Evolutionary conservation across 495 filamentous ascomycete species (phyloP).

Genomic region (Symbiotaphrina buchneri): DNA sequence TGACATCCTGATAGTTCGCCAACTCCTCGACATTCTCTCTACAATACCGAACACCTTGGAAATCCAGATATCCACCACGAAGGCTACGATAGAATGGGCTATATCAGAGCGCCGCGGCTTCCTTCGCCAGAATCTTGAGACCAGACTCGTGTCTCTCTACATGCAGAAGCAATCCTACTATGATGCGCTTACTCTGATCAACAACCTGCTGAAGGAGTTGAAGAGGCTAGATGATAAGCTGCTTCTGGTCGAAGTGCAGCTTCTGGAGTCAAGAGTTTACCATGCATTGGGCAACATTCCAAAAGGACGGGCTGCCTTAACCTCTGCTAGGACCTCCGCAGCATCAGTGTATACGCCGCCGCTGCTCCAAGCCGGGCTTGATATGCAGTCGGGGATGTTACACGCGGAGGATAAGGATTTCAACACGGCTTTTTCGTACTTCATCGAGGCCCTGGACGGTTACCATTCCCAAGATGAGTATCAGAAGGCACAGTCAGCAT

Average conservation of each 20-base stretch:
- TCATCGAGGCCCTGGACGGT: slow-evolving; percentile 94
- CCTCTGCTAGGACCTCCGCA: slow-evolving; percentile 79
- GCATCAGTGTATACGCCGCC: slow-evolving; percentile 95
- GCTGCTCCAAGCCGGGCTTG: slow-evolving; percentile 79
- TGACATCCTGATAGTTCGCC: slow-evolving; percentile 44
- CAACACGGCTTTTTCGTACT: slow-evolving; percentile 95
- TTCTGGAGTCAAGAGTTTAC: slow-evolving; percentile 90
- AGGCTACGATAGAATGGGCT: slow-evolving; percentile 98
- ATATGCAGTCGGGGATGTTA: slow-evolving; percentile 98
- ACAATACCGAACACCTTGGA: slow-evolving; percentile 83
- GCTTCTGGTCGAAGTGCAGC: slow-evolving; percentile 93
- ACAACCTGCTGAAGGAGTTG: slow-evolving; percentile 79
- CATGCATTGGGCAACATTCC: slow-evolving; percentile 91
- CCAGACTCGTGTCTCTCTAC: slow-evolving; percentile 76
- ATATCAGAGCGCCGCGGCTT: slow-evolving; percentile 80
- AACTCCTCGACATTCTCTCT: slow-evolving; percentile 88
- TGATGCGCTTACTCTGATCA: slow-evolving; percentile 90
- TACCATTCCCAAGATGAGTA: slow-evolving; percentile 84
- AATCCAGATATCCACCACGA: slow-evolving; percentile 79
- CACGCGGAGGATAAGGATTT: slow-evolving; percentile 98
- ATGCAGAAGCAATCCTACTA: slow-evolving; percentile 95
- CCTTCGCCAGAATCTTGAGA: slow-evolving; percentile 94
- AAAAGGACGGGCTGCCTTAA: slow-evolving; percentile 88
- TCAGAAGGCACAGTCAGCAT: slow-evolving; percentile 62
- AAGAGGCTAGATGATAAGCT: slow-evolving; percentile 98